Evolutionary conservation across 1,139 yeast species (phyloP).

Genomic region (Saccharomyces hybrid): DNA sequence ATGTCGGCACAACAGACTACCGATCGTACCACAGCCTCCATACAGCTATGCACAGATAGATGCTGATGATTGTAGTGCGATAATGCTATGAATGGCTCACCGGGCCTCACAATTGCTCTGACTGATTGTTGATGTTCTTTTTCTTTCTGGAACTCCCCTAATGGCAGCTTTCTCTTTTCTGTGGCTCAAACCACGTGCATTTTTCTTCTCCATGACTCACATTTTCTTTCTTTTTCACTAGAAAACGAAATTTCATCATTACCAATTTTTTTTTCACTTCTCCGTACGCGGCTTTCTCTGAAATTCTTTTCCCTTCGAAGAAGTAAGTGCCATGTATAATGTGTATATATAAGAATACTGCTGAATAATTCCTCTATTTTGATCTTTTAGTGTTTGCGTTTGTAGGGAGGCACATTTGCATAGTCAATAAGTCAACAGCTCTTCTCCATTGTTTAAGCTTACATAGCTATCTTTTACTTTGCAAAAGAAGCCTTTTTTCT

Average conservation of each 20-base stretch:
- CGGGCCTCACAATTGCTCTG: neutral
- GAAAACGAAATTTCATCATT: neutral
- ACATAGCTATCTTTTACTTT: neutral
- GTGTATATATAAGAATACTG: neutral
- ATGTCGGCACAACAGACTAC: neutral
- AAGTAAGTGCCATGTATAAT: neutral
- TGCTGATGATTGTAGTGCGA: neutral
- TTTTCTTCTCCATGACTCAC: neutral
- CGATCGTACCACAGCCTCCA: neutral
- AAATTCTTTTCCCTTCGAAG: neutral
- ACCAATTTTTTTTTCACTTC: neutral
- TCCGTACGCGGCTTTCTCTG: neutral
- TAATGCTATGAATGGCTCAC: neutral
- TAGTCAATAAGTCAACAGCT: neutral
- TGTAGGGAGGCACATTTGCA: neutral
- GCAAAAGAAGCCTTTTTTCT: neutral
- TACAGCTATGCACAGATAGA: neutral
- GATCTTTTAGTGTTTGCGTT: no score
- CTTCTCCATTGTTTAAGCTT: neutral
- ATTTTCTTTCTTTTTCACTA: neutral
- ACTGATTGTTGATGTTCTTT: neutral
- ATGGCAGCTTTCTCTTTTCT: neutral
- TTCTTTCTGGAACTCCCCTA: neutral
- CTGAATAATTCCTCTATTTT: neutral
- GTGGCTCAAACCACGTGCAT: neutral